Percentiles rank a stretch among this genome's conserved stretches.
phyloP scores from a whole-genome alignment of 2,329 filamentous ascomycete species.

The Colletotrichum tabaci region DNA sequence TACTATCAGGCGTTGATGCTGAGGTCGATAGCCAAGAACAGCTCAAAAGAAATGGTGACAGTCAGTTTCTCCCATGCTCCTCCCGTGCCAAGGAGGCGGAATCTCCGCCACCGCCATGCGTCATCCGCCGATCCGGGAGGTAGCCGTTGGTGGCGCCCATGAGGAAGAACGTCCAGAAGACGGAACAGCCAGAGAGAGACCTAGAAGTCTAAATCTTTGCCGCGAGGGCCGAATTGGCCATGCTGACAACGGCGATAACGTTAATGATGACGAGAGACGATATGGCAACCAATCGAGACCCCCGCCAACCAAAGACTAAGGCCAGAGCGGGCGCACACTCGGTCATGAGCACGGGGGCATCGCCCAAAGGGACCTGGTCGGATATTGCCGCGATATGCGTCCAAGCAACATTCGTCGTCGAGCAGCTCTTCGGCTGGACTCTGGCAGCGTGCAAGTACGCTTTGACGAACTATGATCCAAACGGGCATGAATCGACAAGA shows the following conservation, averaged over 20 bases:
- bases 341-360: slow-evolving; percentile 6
- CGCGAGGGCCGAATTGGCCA: background rate
- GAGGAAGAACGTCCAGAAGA: background rate
- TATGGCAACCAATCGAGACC: background rate
- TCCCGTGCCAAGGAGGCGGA: slow-evolving; percentile 4
- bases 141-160: background rate
- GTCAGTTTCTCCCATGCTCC: no score
- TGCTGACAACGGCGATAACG: no score
- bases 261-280: background rate
- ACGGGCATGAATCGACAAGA: background rate
- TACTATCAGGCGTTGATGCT: no score
- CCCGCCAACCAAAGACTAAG: background rate
- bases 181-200: no score
- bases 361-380: slow-evolving; percentile 17
- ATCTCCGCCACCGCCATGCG: slow-evolving; percentile 11
- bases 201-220: background rate
- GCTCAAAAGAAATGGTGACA: no score
- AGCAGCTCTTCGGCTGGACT: background rate
- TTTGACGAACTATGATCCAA: background rate
- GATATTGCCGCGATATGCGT: slow-evolving; percentile 20
- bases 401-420: background rate
- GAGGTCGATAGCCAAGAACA: background rate
- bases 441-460: no score
- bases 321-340: background rate
- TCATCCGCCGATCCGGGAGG: slow-evolving; percentile 7